Evolutionary conservation across 208 protist species (phyloP).

Genomic region (Cochliopodium minus): DNA sequence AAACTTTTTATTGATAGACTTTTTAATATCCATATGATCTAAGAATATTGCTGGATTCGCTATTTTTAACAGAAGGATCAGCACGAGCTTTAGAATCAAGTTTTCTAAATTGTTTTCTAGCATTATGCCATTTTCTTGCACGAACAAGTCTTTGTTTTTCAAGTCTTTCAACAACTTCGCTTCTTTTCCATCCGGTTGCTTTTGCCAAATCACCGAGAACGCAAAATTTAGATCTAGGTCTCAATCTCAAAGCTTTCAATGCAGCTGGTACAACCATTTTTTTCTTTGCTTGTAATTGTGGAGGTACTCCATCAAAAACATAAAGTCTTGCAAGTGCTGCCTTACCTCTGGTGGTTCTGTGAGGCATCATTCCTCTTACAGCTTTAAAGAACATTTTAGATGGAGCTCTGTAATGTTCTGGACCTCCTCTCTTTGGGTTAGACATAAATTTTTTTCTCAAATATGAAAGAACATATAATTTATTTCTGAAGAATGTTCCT

Average conservation of each 20-base stretch:
- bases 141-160: constrained; percentile 68
- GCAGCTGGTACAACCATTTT: constrained; percentile 59
- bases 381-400: constrained; percentile 77
- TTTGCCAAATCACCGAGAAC: constrained; percentile 42
- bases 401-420: constrained; percentile 89
- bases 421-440: constrained; percentile 88
- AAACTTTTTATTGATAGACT: too few species aligned
- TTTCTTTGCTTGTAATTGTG: constrained; percentile 63
- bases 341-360: constrained; percentile 57
- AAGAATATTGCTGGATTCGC: too few species aligned
- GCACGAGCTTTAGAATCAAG: too few species aligned
- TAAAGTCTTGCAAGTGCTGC: constrained; percentile 47
- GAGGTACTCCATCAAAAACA: constrained; percentile 69
- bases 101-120: too few species aligned
- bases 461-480: constrained; percentile 66
- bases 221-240: constrained; percentile 40
- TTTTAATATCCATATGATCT: too few species aligned
- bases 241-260: constrained; percentile 40
- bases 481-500: constrained; percentile 89
- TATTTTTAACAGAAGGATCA: too few species aligned
- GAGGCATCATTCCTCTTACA: constrained; percentile 92
- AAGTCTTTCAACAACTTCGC: constrained; percentile 41
- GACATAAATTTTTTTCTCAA: constrained; percentile 83
- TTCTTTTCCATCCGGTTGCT: constrained; percentile 72
- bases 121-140: too few species aligned